Evolutionary conservation across 495 filamentous ascomycete species (phyloP).

Genomic region (Melanomma pulvis-pyrius): DNA sequence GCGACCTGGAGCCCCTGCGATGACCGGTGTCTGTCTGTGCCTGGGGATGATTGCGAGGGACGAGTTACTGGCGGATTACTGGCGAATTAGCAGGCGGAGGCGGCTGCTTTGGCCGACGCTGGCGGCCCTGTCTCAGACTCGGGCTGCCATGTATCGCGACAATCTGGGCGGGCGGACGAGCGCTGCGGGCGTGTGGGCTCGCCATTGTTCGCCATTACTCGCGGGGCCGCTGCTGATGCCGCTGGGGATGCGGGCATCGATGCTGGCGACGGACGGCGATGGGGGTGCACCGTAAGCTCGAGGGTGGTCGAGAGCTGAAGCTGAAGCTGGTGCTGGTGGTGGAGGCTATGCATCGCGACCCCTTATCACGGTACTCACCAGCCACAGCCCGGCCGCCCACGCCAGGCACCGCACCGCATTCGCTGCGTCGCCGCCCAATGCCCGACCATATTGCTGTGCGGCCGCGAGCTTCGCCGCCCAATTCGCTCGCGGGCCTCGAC

Average conservation of each 20-base stretch:
- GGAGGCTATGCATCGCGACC: conserved; percentile 22
- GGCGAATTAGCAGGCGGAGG: conserved; percentile 15
- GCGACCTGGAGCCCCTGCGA: conserved; percentile 13
- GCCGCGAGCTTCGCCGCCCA: conserved; percentile 10
- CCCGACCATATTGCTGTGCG: conserved; percentile 14
- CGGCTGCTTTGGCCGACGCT: neutral
- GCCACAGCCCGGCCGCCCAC: conserved; percentile 8
- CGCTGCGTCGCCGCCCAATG: conserved; percentile 14
- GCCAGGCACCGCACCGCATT: conserved; percentile 4
- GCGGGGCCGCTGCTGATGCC: neutral
- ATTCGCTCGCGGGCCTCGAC: conserved; percentile 8
- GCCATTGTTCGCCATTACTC: neutral
- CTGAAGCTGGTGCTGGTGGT: neutral
- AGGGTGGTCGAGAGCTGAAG: conserved; percentile 7
- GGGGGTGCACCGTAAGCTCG: neutral
- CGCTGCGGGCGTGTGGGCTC: neutral
- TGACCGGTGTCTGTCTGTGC: conserved; percentile 31
- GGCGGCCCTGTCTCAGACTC: neutral
- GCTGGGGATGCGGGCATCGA: neutral
- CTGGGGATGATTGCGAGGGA: neutral
- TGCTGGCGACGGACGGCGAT: conserved; percentile 2
- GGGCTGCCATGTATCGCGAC: neutral
- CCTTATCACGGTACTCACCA: conserved; percentile 1
- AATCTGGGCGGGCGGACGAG: neutral
- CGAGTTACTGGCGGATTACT: neutral